phyloP scores from a whole-genome alignment of 495 filamentous ascomycete genomes.

The Ascodesmis nigricans region DNA sequence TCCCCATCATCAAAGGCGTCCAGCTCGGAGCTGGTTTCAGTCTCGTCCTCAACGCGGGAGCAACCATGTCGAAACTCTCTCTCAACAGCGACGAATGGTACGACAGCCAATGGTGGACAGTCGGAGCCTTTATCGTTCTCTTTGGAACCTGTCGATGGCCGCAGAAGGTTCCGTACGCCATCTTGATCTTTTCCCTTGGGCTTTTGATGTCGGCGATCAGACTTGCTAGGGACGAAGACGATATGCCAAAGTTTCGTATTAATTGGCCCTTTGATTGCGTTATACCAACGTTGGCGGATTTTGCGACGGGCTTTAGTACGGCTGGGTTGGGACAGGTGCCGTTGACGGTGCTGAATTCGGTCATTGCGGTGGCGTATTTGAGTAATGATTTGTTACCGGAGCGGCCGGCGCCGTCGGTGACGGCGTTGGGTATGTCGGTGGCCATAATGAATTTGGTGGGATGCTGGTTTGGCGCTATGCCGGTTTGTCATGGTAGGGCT shows the following conservation, averaged over 20 bases:
- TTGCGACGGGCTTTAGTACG: slow-evolving; percentile 29
- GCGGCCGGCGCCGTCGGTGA: slow-evolving; percentile 40
- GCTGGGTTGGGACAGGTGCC: slow-evolving; percentile 68
- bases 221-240: slow-evolving; percentile 9
- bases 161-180: slow-evolving; percentile 45
- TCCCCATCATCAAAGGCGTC: slow-evolving; percentile 79
- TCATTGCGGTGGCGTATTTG: slow-evolving; percentile 63
- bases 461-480: slow-evolving; percentile 88
- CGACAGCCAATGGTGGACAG: slow-evolving; percentile 53
- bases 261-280: slow-evolving; percentile 24
- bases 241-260: slow-evolving; percentile 28
- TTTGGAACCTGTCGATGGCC: slow-evolving; percentile 36
- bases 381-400: slow-evolving; percentile 50
- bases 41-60: slow-evolving; percentile 52
- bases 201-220: slow-evolving; percentile 26
- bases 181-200: slow-evolving; percentile 45
- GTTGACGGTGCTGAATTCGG: slow-evolving; percentile 72
- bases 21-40: slow-evolving; percentile 76
- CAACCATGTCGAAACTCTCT: slow-evolving; percentile 35
- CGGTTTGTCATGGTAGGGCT: slow-evolving; percentile 84
- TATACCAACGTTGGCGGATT: slow-evolving; percentile 21
- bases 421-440: slow-evolving; percentile 58
- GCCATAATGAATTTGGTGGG: slow-evolving; percentile 60
- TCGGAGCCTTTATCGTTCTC: slow-evolving; percentile 46
- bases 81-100: slow-evolving; percentile 33